Evolutionary conservation across 148 eudicot genomes (phyloP).

Genomic region (Rhododendron vialii): DNA sequence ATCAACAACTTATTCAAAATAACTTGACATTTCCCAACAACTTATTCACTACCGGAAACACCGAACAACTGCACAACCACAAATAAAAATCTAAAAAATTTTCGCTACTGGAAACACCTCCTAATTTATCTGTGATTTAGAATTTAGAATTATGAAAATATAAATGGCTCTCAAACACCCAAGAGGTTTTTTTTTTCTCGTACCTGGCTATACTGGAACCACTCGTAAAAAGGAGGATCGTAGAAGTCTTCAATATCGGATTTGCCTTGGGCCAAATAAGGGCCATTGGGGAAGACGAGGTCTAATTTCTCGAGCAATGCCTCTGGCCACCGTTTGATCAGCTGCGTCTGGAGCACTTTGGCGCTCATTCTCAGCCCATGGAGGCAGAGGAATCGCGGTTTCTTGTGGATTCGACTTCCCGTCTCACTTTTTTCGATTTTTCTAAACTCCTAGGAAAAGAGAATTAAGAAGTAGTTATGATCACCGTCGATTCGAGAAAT

Average conservation of each 20-base stretch:
- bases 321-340: slow-evolving; percentile 19
- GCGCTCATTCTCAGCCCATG: slow-evolving; percentile 26
- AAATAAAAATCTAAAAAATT: too few relatives aligned
- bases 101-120: too few relatives aligned
- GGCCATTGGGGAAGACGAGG: slow-evolving; percentile 20
- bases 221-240: slow-evolving; percentile 17
- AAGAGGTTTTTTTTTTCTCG: neutral
- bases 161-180: too few relatives aligned
- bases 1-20: too few relatives aligned
- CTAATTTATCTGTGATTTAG: too few relatives aligned
- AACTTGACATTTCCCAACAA: too few relatives aligned
- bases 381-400: slow-evolving; percentile 15
- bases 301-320: slow-evolving; percentile 10
- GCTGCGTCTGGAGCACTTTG: slow-evolving; percentile 14
- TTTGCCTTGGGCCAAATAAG: slow-evolving; percentile 14
- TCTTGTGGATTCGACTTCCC: neutral
- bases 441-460: neutral
- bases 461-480: neutral
- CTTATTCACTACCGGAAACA: too few relatives aligned
- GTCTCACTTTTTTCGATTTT: neutral
- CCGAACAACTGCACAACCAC: too few relatives aligned
- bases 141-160: too few relatives aligned
- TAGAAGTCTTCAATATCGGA: slow-evolving; percentile 16
- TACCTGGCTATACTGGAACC: neutral
- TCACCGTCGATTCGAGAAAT: too few relatives aligned